Percentiles rank a stretch among this genome's conserved stretches.
phyloP scores from a whole-genome alignment of 768 basidiomycete genomes.

The Tylopilus cervinicoccineus region DNA sequence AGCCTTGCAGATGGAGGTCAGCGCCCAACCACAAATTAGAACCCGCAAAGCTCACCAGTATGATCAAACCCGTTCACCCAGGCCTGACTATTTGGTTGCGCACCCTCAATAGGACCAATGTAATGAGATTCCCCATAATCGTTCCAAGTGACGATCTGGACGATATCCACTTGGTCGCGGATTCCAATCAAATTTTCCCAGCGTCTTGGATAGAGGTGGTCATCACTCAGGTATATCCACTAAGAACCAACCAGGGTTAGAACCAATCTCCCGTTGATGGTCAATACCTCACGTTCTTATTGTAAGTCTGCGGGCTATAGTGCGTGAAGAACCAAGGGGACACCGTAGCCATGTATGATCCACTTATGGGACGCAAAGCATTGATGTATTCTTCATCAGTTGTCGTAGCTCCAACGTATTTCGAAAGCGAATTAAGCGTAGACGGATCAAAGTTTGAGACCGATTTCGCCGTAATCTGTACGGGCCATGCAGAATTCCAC shows the following conservation, averaged over 20 bases:
- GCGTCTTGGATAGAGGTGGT: slow-evolving; percentile 60
- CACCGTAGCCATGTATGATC: slow-evolving; percentile 48
- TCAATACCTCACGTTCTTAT: slow-evolving; percentile 61
- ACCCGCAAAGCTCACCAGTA: slow-evolving; percentile 32
- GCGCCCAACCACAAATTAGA: not conserved
- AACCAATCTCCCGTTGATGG: not conserved
- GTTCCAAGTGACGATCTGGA: slow-evolving; percentile 67
- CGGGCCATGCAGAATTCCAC: slow-evolving; percentile 85
- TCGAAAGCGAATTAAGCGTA: slow-evolving; percentile 26
- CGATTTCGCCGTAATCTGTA: slow-evolving; percentile 42
- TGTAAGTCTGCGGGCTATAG: slow-evolving; percentile 58
- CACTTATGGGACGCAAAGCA: slow-evolving; percentile 33
- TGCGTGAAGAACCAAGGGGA: slow-evolving; percentile 83
- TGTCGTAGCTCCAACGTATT: slow-evolving; percentile 44
- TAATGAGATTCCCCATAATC: slow-evolving; percentile 79
- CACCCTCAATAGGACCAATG: slow-evolving; percentile 68
- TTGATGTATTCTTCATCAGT: slow-evolving; percentile 54
- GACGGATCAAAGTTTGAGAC: slow-evolving; percentile 1
- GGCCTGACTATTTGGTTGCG: slow-evolving; percentile 62
- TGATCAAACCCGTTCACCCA: slow-evolving; percentile 67
- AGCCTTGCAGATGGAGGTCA: slow-evolving; percentile 36
- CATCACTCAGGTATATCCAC: slow-evolving; percentile 65
- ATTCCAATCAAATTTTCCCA: slow-evolving; percentile 62
- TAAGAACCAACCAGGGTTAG: slow-evolving; percentile 21
- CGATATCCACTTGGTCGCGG: slow-evolving; percentile 55